A percentile compares a stretch with the other conserved stretches of the same genome.
These are phyloP conservation scores for Pezicula radicicola DNA, from an alignment of 2,329 filamentous ascomycete genomes.

Conservation along the genomic window DNA sequence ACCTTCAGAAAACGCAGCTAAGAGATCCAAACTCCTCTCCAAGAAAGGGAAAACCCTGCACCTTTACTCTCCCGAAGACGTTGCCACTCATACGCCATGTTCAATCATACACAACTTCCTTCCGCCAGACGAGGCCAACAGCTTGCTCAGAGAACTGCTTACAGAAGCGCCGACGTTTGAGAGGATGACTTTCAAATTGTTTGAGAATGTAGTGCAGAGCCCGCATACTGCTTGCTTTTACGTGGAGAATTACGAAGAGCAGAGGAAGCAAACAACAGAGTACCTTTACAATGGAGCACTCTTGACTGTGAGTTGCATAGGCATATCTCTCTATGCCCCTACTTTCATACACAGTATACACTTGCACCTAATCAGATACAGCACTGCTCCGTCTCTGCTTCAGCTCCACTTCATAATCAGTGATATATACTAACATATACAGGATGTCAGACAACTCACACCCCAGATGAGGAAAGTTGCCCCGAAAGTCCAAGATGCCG, in stretches of 20 bases:
- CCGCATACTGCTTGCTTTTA: constrained; percentile 85
- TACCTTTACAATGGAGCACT: constrained; percentile 83
- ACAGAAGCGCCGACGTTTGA: constrained; percentile 69
- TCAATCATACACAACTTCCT: constrained; percentile 93
- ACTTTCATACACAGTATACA: background rate
- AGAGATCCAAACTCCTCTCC: constrained; percentile 52
- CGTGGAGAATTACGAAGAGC: constrained; percentile 70
- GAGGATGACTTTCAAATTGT: constrained; percentile 75
- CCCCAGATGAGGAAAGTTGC: constrained; percentile 71
- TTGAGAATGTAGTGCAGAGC: constrained; percentile 81
- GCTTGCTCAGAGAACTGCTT: constrained; percentile 72
- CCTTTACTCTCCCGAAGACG: constrained; percentile 76
- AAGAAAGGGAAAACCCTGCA: constrained; percentile 81
- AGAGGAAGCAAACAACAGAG: constrained; percentile 67
- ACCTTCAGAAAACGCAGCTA: constrained; percentile 21
- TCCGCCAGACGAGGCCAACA: constrained; percentile 65
- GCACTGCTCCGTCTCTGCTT: background rate
- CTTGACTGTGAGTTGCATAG: constrained; percentile 48
- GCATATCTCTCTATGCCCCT: no score
- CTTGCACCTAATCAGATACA: background rate
- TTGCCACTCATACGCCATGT: constrained; percentile 82
- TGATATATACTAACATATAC: constrained; percentile 2
- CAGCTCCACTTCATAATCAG: background rate
- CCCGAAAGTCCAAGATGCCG: constrained; percentile 65
- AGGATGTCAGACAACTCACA: constrained; percentile 75